Conservation (phyloP, 2,329 filamentous ascomycete species). For the Ascochyta rabiei region DNA sequence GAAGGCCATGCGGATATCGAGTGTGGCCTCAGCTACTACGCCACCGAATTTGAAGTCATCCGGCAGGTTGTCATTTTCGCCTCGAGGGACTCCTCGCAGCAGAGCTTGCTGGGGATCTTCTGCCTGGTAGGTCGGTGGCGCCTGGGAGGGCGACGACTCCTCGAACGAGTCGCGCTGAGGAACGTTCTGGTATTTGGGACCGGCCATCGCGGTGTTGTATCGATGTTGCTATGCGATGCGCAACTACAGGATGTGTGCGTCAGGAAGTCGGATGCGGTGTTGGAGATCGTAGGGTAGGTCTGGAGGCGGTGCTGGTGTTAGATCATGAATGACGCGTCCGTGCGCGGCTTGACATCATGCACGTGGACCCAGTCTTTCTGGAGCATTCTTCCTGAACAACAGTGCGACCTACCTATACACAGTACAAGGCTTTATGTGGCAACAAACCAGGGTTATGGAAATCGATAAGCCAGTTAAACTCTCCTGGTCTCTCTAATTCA, state of each 20-base stretch:
- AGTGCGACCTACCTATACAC: background rate
- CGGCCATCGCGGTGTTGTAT: conserved; percentile 63
- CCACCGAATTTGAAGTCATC: conserved; percentile 99
- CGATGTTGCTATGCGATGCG: conserved; percentile 6
- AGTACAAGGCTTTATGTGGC: background rate
- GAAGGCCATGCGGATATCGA: conserved; percentile 97
- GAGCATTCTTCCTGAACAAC: conserved; percentile 1
- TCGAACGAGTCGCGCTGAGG: conserved; percentile 87
- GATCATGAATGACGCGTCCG: conserved; percentile 9
- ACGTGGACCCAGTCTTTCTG: conserved; percentile 8
- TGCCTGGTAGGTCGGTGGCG: conserved; percentile 74
- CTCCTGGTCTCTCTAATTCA: too few relatives aligned
- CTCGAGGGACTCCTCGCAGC: conserved; percentile 69
- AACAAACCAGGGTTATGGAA: too few relatives aligned
- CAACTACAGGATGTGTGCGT: background rate
- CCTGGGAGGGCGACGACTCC: conserved; percentile 61
- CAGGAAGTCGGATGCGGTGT: conserved; percentile 1
- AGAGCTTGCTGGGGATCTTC: conserved; percentile 64
- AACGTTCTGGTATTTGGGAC: conserved; percentile 81
- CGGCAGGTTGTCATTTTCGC: conserved; percentile 87
- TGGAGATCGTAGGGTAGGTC: conserved; percentile 1
- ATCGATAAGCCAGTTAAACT: too few relatives aligned
- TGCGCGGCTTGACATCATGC: conserved; percentile 4
- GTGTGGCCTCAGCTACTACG: conserved; percentile 87
- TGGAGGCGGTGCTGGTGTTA: background rate